phyloP scores from a whole-genome alignment of 768 basidiomycete species.

The Tylopilus vinaceipallidus region DNA sequence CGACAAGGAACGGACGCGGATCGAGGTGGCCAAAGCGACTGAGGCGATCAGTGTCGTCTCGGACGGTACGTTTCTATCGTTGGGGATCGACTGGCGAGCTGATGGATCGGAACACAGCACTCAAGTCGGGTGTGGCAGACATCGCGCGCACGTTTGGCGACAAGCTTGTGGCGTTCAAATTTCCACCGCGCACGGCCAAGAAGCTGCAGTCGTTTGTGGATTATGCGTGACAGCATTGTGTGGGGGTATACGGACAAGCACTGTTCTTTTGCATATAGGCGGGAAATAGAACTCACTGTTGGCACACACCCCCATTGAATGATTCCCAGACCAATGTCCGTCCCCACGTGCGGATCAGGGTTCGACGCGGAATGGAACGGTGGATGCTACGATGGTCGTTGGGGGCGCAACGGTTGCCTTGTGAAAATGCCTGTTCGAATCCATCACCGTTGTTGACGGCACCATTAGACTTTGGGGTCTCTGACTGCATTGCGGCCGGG shows the following conservation, averaged over 20 bases:
- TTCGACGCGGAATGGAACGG: no score
- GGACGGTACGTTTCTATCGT: slow-evolving; percentile 47
- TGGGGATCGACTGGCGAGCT: background rate
- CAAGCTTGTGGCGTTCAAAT: slow-evolving; percentile 73
- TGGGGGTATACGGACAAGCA: no score
- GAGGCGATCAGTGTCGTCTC: slow-evolving; percentile 52
- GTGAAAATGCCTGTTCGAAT: no score
- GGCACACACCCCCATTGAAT: no score
- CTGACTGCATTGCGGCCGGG: background rate
- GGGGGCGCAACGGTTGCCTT: no score
- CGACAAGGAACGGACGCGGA: slow-evolving; percentile 37
- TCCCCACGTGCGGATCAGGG: no score
- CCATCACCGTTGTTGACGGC: no score
- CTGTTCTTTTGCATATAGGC: no score
- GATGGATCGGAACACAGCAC: slow-evolving; percentile 30
- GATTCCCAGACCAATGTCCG: no score
- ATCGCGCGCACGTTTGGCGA: slow-evolving; percentile 74
- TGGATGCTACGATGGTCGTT: no score
- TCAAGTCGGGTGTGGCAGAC: slow-evolving; percentile 64
- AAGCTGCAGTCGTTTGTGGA: slow-evolving; percentile 74
- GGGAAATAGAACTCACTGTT: no score
- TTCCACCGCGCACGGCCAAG: slow-evolving; percentile 63
- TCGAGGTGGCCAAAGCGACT: slow-evolving; percentile 54
- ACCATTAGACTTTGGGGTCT: background rate
- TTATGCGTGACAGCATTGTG: slow-evolving; percentile 44